Conservation (phyloP, 106 monocot genomes). For the Dendrobium huoshanense region DNA sequence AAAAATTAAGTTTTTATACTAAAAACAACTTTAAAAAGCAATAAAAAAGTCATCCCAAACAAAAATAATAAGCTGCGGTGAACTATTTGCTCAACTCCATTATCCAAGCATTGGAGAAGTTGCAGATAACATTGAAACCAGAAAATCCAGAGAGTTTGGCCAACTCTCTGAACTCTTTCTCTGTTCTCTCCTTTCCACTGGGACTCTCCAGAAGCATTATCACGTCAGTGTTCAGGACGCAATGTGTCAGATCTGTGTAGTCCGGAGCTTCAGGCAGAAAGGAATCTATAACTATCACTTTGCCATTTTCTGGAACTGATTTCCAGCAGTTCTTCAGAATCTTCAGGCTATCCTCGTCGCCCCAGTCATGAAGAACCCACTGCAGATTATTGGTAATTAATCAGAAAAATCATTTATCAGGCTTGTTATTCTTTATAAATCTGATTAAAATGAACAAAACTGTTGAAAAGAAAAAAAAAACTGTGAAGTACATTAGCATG, state of each 20-base stretch:
- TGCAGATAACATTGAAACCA: conserved; percentile 4
- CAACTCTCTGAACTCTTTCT: conserved; percentile 11
- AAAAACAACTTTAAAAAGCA: too few relatives aligned
- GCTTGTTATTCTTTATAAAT: too few relatives aligned
- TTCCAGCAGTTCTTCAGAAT: conserved; percentile 32
- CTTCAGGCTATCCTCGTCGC: conserved; percentile 22
- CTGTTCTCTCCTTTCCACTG: conserved; percentile 22
- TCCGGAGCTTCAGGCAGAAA: conserved; percentile 16
- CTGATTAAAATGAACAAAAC: too few relatives aligned
- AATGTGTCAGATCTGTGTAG: neutral
- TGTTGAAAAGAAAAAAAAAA: too few relatives aligned
- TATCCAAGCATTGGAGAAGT: conserved; percentile 5
- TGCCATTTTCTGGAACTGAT: conserved; percentile 23
- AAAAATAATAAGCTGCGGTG: too few relatives aligned
- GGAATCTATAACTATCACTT: conserved; percentile 25
- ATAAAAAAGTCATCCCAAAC: too few relatives aligned
- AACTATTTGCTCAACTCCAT: conserved; percentile 10
- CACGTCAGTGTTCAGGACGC: conserved; percentile 11
- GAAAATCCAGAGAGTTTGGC: conserved; percentile 10
- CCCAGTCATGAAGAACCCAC: conserved; percentile 39
- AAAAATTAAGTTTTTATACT: too few relatives aligned
- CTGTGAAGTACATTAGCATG: too few relatives aligned
- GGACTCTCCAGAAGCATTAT: conserved; percentile 18
- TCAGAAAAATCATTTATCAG: neutral
- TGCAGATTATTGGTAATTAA: neutral